phyloP scores from a whole-genome alignment of 345 rosid genomes.

The Eucalyptus polybractea region DNA sequence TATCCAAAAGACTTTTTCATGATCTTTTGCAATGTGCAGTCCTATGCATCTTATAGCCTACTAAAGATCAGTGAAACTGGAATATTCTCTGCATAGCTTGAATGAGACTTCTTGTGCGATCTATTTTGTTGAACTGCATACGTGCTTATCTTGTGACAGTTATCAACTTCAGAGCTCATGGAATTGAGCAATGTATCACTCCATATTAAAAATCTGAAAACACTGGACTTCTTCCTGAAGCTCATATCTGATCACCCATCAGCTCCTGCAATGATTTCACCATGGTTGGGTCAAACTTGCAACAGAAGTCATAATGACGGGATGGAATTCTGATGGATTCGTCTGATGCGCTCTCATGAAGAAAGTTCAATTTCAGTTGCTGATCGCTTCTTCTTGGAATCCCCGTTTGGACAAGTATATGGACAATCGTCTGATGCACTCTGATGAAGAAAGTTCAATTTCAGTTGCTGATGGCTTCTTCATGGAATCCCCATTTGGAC shows the following conservation, averaged over 20 bases:
- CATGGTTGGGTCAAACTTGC: background rate
- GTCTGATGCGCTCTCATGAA: background rate
- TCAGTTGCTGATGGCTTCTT: background rate
- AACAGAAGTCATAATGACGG: background rate
- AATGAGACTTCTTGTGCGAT: background rate
- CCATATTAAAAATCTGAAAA: background rate
- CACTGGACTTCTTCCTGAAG: background rate
- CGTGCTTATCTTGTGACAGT: background rate
- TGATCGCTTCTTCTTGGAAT: background rate
- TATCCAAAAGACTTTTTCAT: background rate
- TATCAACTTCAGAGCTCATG: background rate
- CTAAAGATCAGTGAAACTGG: background rate
- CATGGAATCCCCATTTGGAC: background rate
- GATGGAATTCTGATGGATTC: background rate
- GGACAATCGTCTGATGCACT: background rate
- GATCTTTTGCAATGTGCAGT: background rate
- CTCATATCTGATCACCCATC: background rate
- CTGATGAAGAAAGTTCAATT: background rate
- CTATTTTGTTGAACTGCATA: background rate
- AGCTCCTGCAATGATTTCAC: background rate
- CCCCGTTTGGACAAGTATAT: background rate
- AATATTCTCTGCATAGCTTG: background rate
- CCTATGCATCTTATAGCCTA: background rate
- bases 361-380: background rate
- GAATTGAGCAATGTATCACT: background rate